A percentile compares a stretch with the other conserved stretches of the same genome.
Conservation (phyloP, 1,284 basidiomycete species). For the Leucoagaricus sp. region DNA sequence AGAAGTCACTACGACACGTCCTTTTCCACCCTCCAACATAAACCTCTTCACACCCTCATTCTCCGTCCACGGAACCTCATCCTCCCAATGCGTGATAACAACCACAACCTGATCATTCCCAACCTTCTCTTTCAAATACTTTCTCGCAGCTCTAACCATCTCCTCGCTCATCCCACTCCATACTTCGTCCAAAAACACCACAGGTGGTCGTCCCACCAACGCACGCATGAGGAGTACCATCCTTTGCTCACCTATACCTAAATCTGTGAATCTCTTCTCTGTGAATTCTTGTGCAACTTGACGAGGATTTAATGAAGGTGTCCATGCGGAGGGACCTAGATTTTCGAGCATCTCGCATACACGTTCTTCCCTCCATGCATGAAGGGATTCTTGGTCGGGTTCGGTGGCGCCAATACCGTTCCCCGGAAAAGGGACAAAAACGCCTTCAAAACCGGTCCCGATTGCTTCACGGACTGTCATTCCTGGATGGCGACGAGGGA, state of each 20-base stretch:
- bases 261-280: conserved; percentile 52
- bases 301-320: neutral
- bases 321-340: conserved; percentile 64
- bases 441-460: conserved; percentile 84
- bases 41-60: conserved; percentile 48
- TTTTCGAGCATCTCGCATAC: conserved; percentile 58
- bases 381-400: conserved; percentile 25
- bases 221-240: conserved; percentile 84
- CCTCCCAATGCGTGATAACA: conserved; percentile 87
- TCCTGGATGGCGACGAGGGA: conserved; percentile 70
- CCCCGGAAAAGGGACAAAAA: conserved; percentile 55
- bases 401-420: conserved; percentile 10
- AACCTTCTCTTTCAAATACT: conserved; percentile 62
- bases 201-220: conserved; percentile 65
- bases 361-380: conserved; percentile 44
- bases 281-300: conserved; percentile 38
- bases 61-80: conserved; percentile 77
- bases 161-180: conserved; percentile 87
- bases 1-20: neutral
- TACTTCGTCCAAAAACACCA: conserved; percentile 88
- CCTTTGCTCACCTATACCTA: conserved; percentile 75
- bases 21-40: conserved; percentile 21
- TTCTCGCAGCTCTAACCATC: conserved; percentile 66
- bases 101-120: conserved; percentile 73
- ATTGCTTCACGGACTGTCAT: conserved; percentile 80